Conservation (phyloP, 1,284 basidiomycete genomes). For the Sutorius eximius region DNA sequence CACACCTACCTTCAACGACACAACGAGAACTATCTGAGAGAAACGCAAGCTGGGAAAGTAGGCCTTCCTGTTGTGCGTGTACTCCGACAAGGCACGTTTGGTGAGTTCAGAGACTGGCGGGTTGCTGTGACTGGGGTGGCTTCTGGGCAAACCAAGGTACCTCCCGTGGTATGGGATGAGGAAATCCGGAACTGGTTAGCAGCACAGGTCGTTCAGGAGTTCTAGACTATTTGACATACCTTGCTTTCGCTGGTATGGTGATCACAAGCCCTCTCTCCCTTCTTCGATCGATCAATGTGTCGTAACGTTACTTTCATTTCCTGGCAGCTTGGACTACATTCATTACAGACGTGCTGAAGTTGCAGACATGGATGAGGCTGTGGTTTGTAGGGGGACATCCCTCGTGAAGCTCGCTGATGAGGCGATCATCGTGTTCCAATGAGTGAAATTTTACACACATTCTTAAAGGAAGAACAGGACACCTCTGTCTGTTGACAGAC, state of each 20-base stretch:
- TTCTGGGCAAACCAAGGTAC: conserved; percentile 23
- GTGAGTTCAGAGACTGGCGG: conserved; percentile 22
- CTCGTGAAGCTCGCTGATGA: neutral
- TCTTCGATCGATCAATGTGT: neutral
- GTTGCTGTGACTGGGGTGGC: conserved; percentile 9
- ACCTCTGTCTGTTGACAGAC: too few relatives aligned
- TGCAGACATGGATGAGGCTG: neutral
- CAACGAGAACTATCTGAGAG: conserved; percentile 21
- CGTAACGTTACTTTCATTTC: neutral
- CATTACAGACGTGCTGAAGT: neutral
- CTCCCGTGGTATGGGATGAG: conserved; percentile 15
- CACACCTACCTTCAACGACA: conserved; percentile 9
- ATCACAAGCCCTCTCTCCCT: neutral
- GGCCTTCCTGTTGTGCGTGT: conserved; percentile 11
- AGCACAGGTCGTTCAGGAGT: conserved; percentile 14
- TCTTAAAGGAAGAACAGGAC: too few relatives aligned
- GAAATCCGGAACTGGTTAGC: conserved; percentile 11
- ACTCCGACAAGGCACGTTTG: conserved; percentile 20
- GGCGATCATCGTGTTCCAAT: too few relatives aligned
- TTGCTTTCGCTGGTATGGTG: neutral
- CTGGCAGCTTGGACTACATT: neutral
- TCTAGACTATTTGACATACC: neutral
- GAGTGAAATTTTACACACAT: too few relatives aligned
- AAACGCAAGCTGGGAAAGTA: conserved; percentile 10
- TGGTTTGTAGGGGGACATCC: neutral